Evolutionary conservation across 2,329 filamentous ascomycete genomes (phyloP).

Genomic region (Fusarium decemcellulare): DNA sequence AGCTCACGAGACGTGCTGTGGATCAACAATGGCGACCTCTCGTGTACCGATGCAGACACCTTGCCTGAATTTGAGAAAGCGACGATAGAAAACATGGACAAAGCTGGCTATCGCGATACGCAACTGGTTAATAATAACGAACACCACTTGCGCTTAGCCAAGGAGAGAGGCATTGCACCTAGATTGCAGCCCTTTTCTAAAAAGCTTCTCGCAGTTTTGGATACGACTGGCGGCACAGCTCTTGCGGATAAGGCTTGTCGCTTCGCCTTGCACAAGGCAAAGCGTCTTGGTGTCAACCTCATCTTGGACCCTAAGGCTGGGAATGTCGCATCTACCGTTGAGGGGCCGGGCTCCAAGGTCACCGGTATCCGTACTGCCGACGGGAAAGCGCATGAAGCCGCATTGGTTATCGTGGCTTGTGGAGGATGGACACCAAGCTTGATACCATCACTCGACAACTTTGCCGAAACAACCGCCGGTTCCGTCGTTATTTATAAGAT

Average conservation of each 20-base stretch:
- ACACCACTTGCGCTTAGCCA: background rate
- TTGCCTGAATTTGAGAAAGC: background rate
- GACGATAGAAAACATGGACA: background rate
- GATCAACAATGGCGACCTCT: background rate
- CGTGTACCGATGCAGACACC: background rate
- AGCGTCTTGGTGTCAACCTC: background rate
- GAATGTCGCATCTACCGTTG: background rate
- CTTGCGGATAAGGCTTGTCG: slow-evolving; percentile 9
- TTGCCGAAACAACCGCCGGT: background rate
- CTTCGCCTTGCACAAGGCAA: slow-evolving; percentile 13
- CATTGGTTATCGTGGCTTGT: slow-evolving; percentile 4
- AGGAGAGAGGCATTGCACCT: background rate
- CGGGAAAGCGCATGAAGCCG: background rate
- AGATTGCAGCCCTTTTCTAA: background rate
- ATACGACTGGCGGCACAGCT: background rate
- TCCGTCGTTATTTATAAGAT: background rate
- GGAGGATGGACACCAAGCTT: slow-evolving; percentile 10
- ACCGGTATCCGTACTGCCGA: background rate
- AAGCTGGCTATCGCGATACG: background rate
- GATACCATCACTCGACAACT: background rate
- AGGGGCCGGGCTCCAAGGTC: background rate
- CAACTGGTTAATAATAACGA: background rate
- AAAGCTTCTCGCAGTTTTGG: background rate
- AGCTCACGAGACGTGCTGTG: background rate
- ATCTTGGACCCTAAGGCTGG: background rate